Base-by-base conservation (phyloP, 805 yeast species). In the Brettanomyces sp. region DNA sequence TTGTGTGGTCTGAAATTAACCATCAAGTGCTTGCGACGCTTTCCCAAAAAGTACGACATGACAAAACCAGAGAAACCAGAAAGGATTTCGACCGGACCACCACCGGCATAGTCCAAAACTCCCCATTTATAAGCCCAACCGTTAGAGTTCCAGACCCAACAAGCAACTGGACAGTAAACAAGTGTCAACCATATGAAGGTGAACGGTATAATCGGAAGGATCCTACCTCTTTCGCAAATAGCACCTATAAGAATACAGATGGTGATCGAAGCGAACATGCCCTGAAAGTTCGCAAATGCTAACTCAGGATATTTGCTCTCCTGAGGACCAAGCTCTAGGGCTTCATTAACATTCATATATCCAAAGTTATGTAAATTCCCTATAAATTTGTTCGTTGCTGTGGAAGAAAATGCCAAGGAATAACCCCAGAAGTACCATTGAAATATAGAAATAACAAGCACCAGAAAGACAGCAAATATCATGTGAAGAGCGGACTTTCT, bases 401-500 rank as follows among this genome's bases (percentile, higher is more conserved):
- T 76, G n/a, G 73, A 56, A 0, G 91, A 79, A 57, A 93, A 89
- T 4, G 98, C 95, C 39, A 91, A 66, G 0, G 96, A 87, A 62
- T 87, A 90, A n/a, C 96, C 97, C 96, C 98, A 93, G 61, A 91
- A 88, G 64, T 89, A 91, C 98, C 98, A 91, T 61, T 89, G 96
- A 59, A 89, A 78, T 45, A 79, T 73, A 1, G 85, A 88, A 3
- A 55, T 45, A 37, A 52, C 44, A 21, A 56, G 49, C 9, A 55
- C 54, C 6, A 88, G 79, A 52, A 83, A 73, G 5, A 85, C 79
- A 5, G 88, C 76, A 85, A 95, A 87, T 30, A 89, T 80, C 76
- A 87, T 76, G 14, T 91, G 82, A 41, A 89, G 69, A 0, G 96
- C 96, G n/a, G 88, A 80, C 63, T 89, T 89, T 57, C 96, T 70